phyloP scores from a whole-genome alignment of 2,329 filamentous ascomycete species.

The Thelonectria rubi region DNA sequence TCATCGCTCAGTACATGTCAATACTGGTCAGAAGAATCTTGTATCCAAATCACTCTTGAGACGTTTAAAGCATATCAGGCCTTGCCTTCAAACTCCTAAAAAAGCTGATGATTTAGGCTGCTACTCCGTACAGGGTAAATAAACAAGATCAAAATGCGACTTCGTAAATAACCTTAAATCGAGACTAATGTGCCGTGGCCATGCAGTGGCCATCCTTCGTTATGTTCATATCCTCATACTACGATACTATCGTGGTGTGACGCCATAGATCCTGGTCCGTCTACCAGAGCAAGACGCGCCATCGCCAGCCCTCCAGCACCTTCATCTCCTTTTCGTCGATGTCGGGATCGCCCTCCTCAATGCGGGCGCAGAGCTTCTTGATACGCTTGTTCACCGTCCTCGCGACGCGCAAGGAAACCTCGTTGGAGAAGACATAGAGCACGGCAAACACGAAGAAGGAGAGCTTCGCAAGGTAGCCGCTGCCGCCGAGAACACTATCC shows the following conservation, averaged over 20 bases:
- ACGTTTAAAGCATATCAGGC: too few relatives aligned
- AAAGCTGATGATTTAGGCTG: background rate
- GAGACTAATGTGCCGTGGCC: slow-evolving; percentile 33
- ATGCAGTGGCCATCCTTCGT: slow-evolving; percentile 40
- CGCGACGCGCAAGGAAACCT: slow-evolving; percentile 64
- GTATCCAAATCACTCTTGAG: too few relatives aligned
- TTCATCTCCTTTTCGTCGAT: slow-evolving; percentile 60
- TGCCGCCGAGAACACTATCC: slow-evolving; percentile 52
- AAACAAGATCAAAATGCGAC: slow-evolving; percentile 4
- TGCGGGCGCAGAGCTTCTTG: slow-evolving; percentile 56
- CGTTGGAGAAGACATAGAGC: slow-evolving; percentile 67
- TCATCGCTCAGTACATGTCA: too few relatives aligned
- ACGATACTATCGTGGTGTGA: slow-evolving; percentile 31
- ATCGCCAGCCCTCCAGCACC: slow-evolving; percentile 63
- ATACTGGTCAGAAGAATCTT: too few relatives aligned
- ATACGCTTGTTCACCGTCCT: slow-evolving; percentile 61
- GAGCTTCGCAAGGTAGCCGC: slow-evolving; percentile 57
- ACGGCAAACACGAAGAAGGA: slow-evolving; percentile 65
- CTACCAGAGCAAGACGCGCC: slow-evolving; percentile 62
- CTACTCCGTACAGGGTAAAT: background rate
- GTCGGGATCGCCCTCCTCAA: slow-evolving; percentile 58
- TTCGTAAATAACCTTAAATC: slow-evolving; percentile 15
- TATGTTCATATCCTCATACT: slow-evolving; percentile 46
- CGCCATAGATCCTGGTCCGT: background rate
- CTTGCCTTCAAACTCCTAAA: too few relatives aligned